Conservation (phyloP, 2,329 filamentous ascomycete species). For the Fusarium sororula region DNA sequence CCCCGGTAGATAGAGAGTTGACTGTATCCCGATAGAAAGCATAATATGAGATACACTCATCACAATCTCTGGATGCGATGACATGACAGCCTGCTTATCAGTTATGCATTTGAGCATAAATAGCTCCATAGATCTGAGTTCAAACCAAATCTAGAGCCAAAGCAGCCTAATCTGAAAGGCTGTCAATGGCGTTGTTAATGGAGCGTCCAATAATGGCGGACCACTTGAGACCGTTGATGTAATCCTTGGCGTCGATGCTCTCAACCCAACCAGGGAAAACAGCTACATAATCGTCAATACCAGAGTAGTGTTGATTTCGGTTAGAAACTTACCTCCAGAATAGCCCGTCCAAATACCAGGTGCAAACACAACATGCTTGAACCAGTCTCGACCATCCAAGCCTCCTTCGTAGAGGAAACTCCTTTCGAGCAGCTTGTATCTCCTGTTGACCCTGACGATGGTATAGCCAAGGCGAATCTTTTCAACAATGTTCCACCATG, state of each 20-base stretch:
- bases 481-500: slow-evolving; percentile 82
- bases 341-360: slow-evolving; percentile 94
- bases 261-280: slow-evolving; percentile 71
- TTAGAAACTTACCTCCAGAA: slow-evolving; percentile 68
- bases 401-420: slow-evolving; percentile 80
- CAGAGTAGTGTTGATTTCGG: not conserved
- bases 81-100: not conserved
- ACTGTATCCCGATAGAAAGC: too few relatives aligned
- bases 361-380: slow-evolving; percentile 94
- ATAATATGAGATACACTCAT: too few relatives aligned
- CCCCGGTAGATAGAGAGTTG: too few relatives aligned
- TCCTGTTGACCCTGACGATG: slow-evolving; percentile 75
- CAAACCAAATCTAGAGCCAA: not conserved
- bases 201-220: slow-evolving; percentile 64
- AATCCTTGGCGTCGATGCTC: slow-evolving; percentile 69
- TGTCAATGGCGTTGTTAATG: slow-evolving; percentile 58
- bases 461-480: slow-evolving; percentile 70
- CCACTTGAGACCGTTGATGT: slow-evolving; percentile 67
- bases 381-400: slow-evolving; percentile 84
- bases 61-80: too few relatives aligned
- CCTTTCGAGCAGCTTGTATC: slow-evolving; percentile 86
- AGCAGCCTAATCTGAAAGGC: slow-evolving; percentile 34
- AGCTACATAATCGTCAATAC: slow-evolving; percentile 48
- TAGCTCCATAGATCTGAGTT: not conserved
- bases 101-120: too few relatives aligned